phyloP scores from a whole-genome alignment of 2,329 filamentous ascomycete species.

The Orbilia brochopaga region DNA sequence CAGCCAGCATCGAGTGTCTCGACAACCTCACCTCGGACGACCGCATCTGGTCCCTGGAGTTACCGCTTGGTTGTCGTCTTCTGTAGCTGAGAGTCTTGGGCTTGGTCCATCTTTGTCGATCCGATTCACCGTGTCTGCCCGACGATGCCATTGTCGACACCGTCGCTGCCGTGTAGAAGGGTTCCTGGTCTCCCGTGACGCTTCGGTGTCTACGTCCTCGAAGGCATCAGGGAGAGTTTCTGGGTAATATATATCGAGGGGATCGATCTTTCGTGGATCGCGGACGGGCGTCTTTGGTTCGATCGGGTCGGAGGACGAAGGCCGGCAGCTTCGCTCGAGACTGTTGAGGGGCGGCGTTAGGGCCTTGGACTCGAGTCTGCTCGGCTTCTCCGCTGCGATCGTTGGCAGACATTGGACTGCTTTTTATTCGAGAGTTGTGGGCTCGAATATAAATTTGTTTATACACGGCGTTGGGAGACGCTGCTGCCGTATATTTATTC shows the following conservation, averaged over 20 bases:
- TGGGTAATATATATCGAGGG: neutral
- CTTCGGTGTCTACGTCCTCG: constrained; percentile 13
- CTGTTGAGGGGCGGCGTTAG: neutral
- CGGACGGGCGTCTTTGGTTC: neutral
- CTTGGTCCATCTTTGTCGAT: neutral
- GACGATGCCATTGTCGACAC: constrained; percentile 42
- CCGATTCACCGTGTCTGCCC: constrained; percentile 4
- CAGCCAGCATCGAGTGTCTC: neutral
- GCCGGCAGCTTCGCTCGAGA: neutral
- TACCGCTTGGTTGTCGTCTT: neutral
- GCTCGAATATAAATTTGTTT: too few relatives aligned
- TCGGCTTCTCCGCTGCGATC: neutral
- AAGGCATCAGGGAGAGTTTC: constrained; percentile 10
- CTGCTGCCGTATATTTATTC: too few relatives aligned
- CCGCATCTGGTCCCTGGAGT: neutral
- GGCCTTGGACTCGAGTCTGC: neutral
- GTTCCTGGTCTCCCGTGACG: constrained; percentile 29
- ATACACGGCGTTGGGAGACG: too few relatives aligned
- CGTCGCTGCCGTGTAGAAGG: constrained; percentile 27
- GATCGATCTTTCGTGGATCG: neutral
- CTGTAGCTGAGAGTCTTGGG: neutral
- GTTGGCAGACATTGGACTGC: neutral
- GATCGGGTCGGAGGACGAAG: neutral
- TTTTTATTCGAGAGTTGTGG: neutral
- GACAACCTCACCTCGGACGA: constrained; percentile 17